Evolutionary conservation across 2,329 filamentous ascomycete species (phyloP).

Genomic region (Phialophora verrucosa): DNA sequence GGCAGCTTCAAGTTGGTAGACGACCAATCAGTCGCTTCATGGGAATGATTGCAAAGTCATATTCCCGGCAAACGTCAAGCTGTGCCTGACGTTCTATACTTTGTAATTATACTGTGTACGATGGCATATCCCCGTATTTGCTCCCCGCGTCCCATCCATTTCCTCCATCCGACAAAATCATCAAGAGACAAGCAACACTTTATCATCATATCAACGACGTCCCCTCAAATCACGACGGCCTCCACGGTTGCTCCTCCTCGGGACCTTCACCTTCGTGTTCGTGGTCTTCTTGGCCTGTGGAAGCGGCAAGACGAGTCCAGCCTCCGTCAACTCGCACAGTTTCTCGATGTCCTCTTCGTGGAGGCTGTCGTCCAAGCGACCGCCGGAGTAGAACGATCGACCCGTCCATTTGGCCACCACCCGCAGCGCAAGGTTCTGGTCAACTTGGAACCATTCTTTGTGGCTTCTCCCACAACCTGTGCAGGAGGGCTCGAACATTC

Average conservation of each 20-base stretch:
- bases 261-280: neutral
- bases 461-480: slow-evolving; percentile 12
- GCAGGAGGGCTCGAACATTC: slow-evolving; percentile 17
- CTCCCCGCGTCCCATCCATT: too few relatives aligned
- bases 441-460: slow-evolving; percentile 26
- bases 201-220: neutral
- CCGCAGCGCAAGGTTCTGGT: slow-evolving; percentile 10
- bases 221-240: neutral
- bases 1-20: neutral
- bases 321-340: neutral
- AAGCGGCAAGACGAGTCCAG: neutral
- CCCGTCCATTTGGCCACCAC: slow-evolving; percentile 26
- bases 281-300: neutral
- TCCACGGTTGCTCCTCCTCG: neutral
- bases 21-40: neutral
- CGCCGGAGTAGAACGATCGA: neutral
- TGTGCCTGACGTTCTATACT: too few relatives aligned
- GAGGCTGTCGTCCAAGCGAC: neutral
- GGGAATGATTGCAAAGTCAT: neutral
- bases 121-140: too few relatives aligned
- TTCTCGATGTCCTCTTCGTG: neutral
- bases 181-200: neutral
- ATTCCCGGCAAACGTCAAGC: neutral
- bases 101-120: too few relatives aligned
- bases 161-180: neutral